Percentiles rank a stretch among this genome's conserved stretches.
phyloP scores from a whole-genome alignment of 2,329 filamentous ascomycete genomes.

The Diatrype stigma region DNA sequence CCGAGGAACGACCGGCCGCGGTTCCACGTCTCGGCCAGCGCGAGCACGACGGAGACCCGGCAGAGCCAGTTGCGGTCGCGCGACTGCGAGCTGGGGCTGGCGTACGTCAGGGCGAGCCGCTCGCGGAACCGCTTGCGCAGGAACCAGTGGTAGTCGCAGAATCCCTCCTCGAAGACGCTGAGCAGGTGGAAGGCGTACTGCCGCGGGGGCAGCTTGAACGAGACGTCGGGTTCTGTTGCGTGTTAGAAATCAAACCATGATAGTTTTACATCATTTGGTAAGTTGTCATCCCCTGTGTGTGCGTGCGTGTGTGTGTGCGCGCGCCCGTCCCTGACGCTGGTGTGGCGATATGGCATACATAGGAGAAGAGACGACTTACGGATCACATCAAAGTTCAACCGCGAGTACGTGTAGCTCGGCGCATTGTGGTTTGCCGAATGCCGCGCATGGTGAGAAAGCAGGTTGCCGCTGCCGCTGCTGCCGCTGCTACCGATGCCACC shows the following conservation, averaged over 20 bases:
- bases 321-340: background rate
- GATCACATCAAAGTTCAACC: constrained; percentile 14
- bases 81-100: constrained; percentile 10
- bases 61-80: constrained; percentile 16
- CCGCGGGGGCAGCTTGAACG: constrained; percentile 10
- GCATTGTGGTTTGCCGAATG: background rate
- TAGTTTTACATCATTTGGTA: background rate
- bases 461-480: background rate
- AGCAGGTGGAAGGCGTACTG: constrained; percentile 13
- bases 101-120: constrained; percentile 9
- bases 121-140: constrained; percentile 10
- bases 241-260: background rate
- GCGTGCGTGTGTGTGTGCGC: background rate
- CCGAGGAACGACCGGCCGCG: background rate
- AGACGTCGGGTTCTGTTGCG: constrained; percentile 7
- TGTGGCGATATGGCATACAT: background rate
- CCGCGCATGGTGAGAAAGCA: background rate
- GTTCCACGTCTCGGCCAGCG: constrained; percentile 13
- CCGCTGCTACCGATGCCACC: too few species aligned
- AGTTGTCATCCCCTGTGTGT: background rate
- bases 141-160: constrained; percentile 17
- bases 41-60: constrained; percentile 12
- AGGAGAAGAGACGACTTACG: constrained; percentile 1
- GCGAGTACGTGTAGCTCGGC: constrained; percentile 11
- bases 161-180: constrained; percentile 13